Base-by-base conservation (phyloP, 2,329 filamentous ascomycete genomes). In the Paecilomyces fulvus region DNA sequence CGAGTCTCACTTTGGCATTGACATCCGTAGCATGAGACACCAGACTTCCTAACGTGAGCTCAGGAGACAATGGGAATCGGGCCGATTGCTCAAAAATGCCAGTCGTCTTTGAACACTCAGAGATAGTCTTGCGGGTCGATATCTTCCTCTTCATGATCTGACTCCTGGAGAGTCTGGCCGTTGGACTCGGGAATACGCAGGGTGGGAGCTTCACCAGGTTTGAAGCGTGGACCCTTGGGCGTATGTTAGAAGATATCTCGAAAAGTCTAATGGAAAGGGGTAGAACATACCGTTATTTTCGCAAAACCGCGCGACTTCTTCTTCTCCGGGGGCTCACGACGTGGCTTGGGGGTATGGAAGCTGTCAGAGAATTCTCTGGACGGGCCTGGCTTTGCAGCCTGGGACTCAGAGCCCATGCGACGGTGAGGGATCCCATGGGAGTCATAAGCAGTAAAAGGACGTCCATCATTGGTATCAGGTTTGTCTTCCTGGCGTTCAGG, bases 71-170 rank as follows among this genome's bases (percentile, higher is more conserved):
- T 28, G 5, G 25, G 25, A 28, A 28, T 7, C 25, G 25, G 25
- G 5, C 25, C 25, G 25, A 3, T 28, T 3, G 25, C 25, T 28
- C 25, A 28, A 2, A 28, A 28, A 28, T 7, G 25, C 25, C 25
- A 28, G 25, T 28, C 25, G 5, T 28, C 25, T 3, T 28, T 28
- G 25, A 28, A 59, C 8, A 12, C 37, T 53, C 52, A 64, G 12
- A 63, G 53, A 53, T 61, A 69, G 12, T 61, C 56, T 23, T 66
- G 55, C 3, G 62, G 37, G 14, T 63, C 61, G 14, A 58, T 58
- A 0, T 64, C 60, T 2, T 61, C 60, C 1, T 64, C 61, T 12
- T 67, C 64, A 8, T 65, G 61, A 33, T 70, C 67, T 30, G 59
- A 63, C 5, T 59, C 30, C 9, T 55, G 54, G 11, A 60, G 51